phyloP scores from a whole-genome alignment of 805 yeast species.

The Sugiyamaella qingdaonensis region DNA sequence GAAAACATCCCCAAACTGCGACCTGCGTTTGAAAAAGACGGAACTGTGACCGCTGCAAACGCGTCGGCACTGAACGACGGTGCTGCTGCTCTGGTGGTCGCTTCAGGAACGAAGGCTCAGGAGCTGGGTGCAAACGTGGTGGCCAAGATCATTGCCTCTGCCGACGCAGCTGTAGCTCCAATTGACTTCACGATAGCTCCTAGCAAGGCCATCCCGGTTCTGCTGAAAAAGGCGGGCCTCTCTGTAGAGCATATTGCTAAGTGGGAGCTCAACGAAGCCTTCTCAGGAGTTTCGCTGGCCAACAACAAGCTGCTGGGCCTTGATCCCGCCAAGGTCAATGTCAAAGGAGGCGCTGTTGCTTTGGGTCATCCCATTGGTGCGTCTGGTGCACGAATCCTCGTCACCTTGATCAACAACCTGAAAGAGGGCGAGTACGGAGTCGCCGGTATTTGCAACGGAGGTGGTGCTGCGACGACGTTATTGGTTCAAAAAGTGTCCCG shows the following conservation, averaged over 20 bases:
- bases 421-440: constrained; percentile 80
- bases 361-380: constrained; percentile 93
- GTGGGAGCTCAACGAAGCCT: constrained; percentile 95
- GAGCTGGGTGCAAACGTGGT: constrained; percentile 67
- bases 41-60: constrained; percentile 94
- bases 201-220: constrained; percentile 86
- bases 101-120: constrained; percentile 71
- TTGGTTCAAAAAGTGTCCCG: constrained; percentile 56
- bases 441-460: constrained; percentile 96
- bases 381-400: constrained; percentile 90
- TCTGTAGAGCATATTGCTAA: constrained; percentile 63
- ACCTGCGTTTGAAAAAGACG: constrained; percentile 88
- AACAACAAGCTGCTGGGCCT: constrained; percentile 67
- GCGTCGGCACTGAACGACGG: constrained; percentile 94
- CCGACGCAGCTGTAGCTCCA: constrained; percentile 93
- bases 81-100: constrained; percentile 86
- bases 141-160: constrained; percentile 84
- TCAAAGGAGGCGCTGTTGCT: constrained; percentile 95
- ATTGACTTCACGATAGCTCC: constrained; percentile 94
- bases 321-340: constrained; percentile 68
- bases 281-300: constrained; percentile 93
- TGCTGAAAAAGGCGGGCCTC: constrained; percentile 75
- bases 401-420: constrained; percentile 38
- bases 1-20: constrained; percentile 68
- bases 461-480: constrained; percentile 95